Base-by-base conservation (phyloP, 2,329 filamentous ascomycete genomes). In the Ophiosphaerella narmari region DNA sequence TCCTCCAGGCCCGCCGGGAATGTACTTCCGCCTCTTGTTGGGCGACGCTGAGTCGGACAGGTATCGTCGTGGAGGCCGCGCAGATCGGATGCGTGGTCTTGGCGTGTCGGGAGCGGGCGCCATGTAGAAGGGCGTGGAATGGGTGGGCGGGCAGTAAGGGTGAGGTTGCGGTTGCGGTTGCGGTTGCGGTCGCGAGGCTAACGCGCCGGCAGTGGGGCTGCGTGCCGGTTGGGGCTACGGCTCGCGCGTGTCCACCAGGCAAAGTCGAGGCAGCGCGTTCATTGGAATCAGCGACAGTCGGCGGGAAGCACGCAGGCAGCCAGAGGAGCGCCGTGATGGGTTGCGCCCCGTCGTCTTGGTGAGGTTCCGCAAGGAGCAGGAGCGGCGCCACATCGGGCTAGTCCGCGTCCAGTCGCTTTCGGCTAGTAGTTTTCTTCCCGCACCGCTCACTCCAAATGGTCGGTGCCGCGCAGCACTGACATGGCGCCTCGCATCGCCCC, bases 1-100 rank as follows among this genome's bases (percentile, higher is more conserved):
- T 39, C 91, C 91, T 34, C 90, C 91, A 50, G 90, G 88, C 3
- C 91, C 91, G 40, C 91, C 91, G 31, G 93, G 90, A 40, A 95
- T 83, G 76, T 96, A 97, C 74, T 74, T 77, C 54, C 74, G 73
- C 65, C 72, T 72, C 72, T 80, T 80, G 54, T 56, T 64, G 24
- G 74, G 73, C 29, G 76, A 75, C 44, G 75, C 76, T 14, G 73
- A 74, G 51, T 75, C 72, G 39, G 73, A 67, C 32, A 70, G 53
- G 53, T 63, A 49, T 43, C 70, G 67, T 53, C 63, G 62, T n/a
- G 61, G 62, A 31, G 68, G 68, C 54, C 71, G 63, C 41, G 55
- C 63, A 23, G 68, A 64, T 53, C 70, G 65, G 48, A 70, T 64
- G 65, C 70, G 71, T 69, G 62, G 64, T 60, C 51, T 62, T 48